These are phyloP conservation scores for Dichotomopilus funicola DNA, from an alignment of 2,329 filamentous ascomycete genomes.

Conservation along the genomic window DNA sequence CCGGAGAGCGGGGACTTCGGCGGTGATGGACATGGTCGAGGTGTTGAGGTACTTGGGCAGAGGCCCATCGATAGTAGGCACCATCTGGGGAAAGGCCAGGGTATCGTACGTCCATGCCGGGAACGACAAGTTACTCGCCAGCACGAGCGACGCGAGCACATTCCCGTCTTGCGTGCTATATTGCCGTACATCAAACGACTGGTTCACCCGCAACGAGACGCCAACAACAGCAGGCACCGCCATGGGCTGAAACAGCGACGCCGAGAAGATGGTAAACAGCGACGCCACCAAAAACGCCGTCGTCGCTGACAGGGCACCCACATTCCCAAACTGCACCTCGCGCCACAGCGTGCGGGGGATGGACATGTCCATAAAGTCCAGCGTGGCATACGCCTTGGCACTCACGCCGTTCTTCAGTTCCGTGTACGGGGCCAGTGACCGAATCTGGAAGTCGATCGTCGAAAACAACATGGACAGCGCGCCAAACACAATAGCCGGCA, in stretches of 20 bases:
- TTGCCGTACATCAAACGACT: background rate
- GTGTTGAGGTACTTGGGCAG: background rate
- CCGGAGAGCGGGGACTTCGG: background rate
- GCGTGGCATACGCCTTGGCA: background rate
- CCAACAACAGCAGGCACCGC: background rate
- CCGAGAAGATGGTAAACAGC: background rate
- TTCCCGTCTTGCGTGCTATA: background rate
- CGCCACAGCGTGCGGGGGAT: background rate
- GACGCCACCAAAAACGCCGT: background rate
- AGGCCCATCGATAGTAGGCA: background rate
- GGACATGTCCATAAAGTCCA: constrained; percentile 6
- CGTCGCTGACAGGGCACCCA: background rate
- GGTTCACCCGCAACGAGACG: background rate
- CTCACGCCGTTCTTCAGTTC: background rate
- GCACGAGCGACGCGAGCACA: background rate
- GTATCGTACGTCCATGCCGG: background rate
- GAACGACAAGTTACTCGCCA: constrained; percentile 1
- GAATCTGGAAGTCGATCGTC: background rate
- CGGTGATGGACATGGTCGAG: background rate
- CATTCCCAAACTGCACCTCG: background rate
- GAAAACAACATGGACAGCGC: background rate
- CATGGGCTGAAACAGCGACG: background rate
- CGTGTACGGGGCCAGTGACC: background rate
- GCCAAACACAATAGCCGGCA: background rate
- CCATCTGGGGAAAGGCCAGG: background rate